Evolutionary conservation across 257 asterid genomes (phyloP).

Genomic region (Plantago elongata): DNA sequence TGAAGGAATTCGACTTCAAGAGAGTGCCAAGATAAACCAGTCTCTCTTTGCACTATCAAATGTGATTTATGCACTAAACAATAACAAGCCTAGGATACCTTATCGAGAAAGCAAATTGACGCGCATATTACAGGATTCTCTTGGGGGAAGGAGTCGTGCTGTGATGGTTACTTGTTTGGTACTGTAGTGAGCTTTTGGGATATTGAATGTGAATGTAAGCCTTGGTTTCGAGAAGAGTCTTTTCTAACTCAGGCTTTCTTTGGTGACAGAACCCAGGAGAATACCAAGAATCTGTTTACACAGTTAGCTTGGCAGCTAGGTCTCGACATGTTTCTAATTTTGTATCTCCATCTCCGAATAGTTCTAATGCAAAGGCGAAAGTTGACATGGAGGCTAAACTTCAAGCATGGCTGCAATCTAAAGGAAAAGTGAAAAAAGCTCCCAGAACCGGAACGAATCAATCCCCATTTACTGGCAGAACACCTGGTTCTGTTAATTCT

Average conservation of each 20-base stretch:
- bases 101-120: constrained; percentile 92
- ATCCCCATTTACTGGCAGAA: constrained; percentile 49
- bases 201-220: background rate
- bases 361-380: constrained; percentile 45
- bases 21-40: constrained; percentile 86
- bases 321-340: constrained; percentile 71
- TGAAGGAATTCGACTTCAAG: constrained; percentile 85
- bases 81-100: constrained; percentile 56
- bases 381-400: constrained; percentile 87
- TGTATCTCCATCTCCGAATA: constrained; percentile 39
- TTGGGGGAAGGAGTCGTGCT: constrained; percentile 83
- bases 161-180: constrained; percentile 94
- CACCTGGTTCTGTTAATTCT: constrained; percentile 48
- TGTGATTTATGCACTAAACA: constrained; percentile 80
- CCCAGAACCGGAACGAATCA: constrained; percentile 35
- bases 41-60: constrained; percentile 87
- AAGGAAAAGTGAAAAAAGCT: constrained; percentile 66
- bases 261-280: constrained; percentile 76
- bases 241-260: constrained; percentile 11
- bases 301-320: constrained; percentile 89
- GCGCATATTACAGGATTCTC: constrained; percentile 89
- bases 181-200: constrained; percentile 14
- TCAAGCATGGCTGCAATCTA: constrained; percentile 76
- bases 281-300: constrained; percentile 85
- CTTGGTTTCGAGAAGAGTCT: background rate